Evolutionary conservation across 1,284 basidiomycete species (phyloP).

Genomic region (Schizopora paradoxa): DNA sequence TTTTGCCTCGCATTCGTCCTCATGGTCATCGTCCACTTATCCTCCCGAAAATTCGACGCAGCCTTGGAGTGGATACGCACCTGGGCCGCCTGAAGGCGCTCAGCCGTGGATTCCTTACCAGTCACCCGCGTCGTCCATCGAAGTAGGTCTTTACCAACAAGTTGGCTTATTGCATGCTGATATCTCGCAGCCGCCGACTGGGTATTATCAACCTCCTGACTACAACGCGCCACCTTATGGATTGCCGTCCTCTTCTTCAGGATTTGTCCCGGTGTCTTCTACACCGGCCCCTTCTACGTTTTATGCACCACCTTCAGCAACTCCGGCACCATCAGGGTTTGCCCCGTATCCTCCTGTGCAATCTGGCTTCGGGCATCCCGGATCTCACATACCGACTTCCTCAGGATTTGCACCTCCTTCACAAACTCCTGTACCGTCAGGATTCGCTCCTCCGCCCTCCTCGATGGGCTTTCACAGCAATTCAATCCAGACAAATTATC

Average conservation of each 20-base stretch:
- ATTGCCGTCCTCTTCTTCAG: constrained; percentile 15
- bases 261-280: constrained; percentile 7
- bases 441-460: constrained; percentile 20
- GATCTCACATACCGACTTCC: constrained; percentile 20
- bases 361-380: constrained; percentile 9
- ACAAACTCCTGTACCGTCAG: constrained; percentile 14
- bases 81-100: too few species aligned
- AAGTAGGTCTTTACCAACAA: too few species aligned
- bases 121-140: too few species aligned
- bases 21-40: too few species aligned
- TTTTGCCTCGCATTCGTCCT: neutral
- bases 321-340: constrained; percentile 27
- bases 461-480: constrained; percentile 19
- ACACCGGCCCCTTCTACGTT: constrained; percentile 6
- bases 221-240: constrained; percentile 13
- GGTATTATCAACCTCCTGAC: neutral
- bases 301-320: too few species aligned
- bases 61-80: too few species aligned
- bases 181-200: too few species aligned
- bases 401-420: constrained; percentile 18
- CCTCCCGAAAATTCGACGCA: too few species aligned
- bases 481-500: constrained; percentile 21
- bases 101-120: too few species aligned
- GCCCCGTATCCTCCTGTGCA: constrained; percentile 26
- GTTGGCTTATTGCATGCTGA: too few species aligned